Conservation (phyloP, 495 filamentous ascomycete species). For the Tetracladium marchalianum region DNA sequence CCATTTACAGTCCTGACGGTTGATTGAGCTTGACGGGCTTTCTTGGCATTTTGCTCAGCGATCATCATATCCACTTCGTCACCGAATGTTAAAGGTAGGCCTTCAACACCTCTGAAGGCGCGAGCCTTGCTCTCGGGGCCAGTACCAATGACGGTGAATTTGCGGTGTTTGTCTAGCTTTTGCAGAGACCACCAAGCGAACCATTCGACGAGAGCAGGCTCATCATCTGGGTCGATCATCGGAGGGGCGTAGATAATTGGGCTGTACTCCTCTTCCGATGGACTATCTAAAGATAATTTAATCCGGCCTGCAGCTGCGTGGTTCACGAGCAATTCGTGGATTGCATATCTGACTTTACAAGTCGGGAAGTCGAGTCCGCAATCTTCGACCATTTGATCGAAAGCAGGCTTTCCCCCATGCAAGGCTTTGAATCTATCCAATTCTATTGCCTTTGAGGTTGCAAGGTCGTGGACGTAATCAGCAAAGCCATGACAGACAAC, state of each 20-base stretch:
- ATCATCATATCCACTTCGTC: neutral
- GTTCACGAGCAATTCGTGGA: constrained; percentile 14
- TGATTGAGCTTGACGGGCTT: too few relatives aligned
- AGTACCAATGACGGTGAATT: constrained; percentile 35
- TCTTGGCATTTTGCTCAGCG: neutral
- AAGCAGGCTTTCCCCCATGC: constrained; percentile 2
- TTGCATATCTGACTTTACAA: constrained; percentile 19
- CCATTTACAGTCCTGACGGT: neutral
- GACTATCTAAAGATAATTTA: neutral
- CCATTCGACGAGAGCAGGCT: constrained; percentile 41
- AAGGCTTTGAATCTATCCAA: constrained; percentile 14
- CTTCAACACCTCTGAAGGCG: neutral
- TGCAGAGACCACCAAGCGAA: constrained; percentile 42
- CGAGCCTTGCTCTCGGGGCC: neutral
- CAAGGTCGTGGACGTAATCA: constrained; percentile 29
- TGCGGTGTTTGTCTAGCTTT: constrained; percentile 34
- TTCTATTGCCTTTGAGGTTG: constrained; percentile 28
- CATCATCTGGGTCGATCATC: constrained; percentile 39
- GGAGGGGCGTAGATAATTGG: constrained; percentile 31
- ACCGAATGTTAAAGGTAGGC: neutral
- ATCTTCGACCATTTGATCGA: constrained; percentile 15
- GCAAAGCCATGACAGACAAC: constrained; percentile 15
- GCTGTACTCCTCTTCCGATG: constrained; percentile 23
- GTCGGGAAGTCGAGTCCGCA: constrained; percentile 17
- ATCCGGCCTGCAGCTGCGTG: neutral